Base-by-base conservation (phyloP, 805 yeast genomes). In the Pichia occidentalis region DNA sequence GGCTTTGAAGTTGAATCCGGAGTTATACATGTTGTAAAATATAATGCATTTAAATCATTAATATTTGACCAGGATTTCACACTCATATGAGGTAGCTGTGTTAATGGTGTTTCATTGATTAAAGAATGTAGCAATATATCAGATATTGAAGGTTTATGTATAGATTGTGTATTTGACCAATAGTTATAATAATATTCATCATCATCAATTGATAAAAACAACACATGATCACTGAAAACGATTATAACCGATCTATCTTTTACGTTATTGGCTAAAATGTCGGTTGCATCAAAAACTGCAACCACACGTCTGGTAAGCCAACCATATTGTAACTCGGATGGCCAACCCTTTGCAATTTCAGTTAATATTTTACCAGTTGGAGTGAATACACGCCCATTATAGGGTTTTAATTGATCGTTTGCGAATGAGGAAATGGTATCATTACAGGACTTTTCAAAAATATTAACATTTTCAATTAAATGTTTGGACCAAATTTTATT, bases 61-160 rank as follows among this genome's bases (percentile, higher is more conserved):
- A 87, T 74, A 10, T 68, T 65, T 20, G 80, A 70, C 84, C 92
- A 85, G 4, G 72, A 68, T 10, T 64, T 67, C 5, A 88, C 95
- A 43, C 63, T 65, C 65, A 90, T 66, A 20, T 65, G 64, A 0
- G 97, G 96, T 13, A 87, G 61, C 27, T 72, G 66, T 3, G 52
- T 47, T 29, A 90, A 67, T 0, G 95, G 92, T 18, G 79, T 80
- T 50, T 85, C 94, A 54, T 90, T 90, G 22, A 84, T 75, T 53
- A 90, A 66, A 0, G 96, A 85, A 52, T 88, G 95, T 95, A 88
- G 85, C 42, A 90, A 62, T 32, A 85, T 69, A 56, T 87, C 95
- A 0, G 95, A 71, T 11, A 83, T 66, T 3, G 80, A 68, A 2
- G 92, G 83, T 32, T 63, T 51, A 33, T 65, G 68, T 20, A 67